Percentiles rank a stretch among this genome's conserved stretches.
These are phyloP conservation scores for Starmerella tilneyi DNA, from an alignment of 805 yeast genomes.

Conservation along the genomic window DNA sequence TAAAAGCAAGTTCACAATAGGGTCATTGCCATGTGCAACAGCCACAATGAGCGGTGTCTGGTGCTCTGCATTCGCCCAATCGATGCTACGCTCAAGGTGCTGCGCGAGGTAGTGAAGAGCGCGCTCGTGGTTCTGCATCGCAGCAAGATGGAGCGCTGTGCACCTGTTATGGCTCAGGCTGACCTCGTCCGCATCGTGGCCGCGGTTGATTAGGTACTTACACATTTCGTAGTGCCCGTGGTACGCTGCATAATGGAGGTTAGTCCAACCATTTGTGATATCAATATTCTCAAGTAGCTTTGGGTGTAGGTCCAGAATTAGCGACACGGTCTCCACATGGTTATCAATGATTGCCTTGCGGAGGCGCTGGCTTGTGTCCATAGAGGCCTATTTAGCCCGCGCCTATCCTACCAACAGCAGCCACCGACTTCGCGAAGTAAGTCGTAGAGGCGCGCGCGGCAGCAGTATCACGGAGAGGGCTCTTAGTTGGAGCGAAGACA, in stretches of 20 bases:
- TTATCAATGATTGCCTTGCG: constrained; percentile 58
- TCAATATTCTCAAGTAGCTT: constrained; percentile 59
- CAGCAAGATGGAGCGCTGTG: constrained; percentile 63
- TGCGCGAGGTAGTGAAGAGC: constrained; percentile 64
- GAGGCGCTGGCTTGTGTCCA: constrained; percentile 60
- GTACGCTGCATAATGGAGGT: constrained; percentile 69
- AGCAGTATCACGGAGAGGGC: too few relatives aligned
- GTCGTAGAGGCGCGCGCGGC: too few relatives aligned
- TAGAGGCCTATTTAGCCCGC: constrained; percentile 21
- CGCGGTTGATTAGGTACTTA: constrained; percentile 42
- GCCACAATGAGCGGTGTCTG: constrained; percentile 52
- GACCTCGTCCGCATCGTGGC: constrained; percentile 45
- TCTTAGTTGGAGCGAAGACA: too few relatives aligned
- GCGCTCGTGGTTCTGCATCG: constrained; percentile 53
- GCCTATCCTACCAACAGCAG: neutral
- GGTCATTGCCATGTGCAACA: constrained; percentile 47
- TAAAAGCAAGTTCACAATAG: constrained; percentile 53
- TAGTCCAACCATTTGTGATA: constrained; percentile 68
- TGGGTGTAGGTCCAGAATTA: constrained; percentile 59
- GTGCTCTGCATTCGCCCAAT: constrained; percentile 45
- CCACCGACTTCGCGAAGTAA: too few relatives aligned
- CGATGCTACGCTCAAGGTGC: constrained; percentile 47
- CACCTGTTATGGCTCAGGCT: constrained; percentile 45
- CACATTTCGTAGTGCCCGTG: constrained; percentile 63
- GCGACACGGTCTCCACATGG: constrained; percentile 49